phyloP scores from a whole-genome alignment of 2,329 filamentous ascomycete genomes.

The Periconia digitata region DNA sequence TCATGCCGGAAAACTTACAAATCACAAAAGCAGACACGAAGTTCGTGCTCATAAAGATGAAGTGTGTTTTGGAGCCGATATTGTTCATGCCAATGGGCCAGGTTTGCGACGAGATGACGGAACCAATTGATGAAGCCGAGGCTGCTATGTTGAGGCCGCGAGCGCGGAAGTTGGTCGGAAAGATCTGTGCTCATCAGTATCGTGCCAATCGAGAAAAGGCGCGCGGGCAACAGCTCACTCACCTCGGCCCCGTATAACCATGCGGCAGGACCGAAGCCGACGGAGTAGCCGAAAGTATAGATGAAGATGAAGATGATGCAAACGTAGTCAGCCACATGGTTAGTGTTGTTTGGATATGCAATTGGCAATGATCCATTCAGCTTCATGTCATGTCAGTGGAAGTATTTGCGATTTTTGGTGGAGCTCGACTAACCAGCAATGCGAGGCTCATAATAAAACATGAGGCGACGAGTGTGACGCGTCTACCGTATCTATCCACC shows the following conservation, averaged over 20 bases:
- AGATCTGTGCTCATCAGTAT: conserved; percentile 47
- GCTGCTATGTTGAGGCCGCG: conserved; percentile 59
- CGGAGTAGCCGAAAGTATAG: conserved; percentile 60
- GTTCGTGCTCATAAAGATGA: conserved; percentile 60
- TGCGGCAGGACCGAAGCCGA: conserved; percentile 59
- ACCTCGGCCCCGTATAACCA: conserved; percentile 65
- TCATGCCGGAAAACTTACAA: conserved; percentile 6
- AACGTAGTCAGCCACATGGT: conserved; percentile 51
- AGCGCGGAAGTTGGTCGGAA: conserved; percentile 60
- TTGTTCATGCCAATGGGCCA: conserved; percentile 58
- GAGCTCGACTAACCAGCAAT: conserved; percentile 49
- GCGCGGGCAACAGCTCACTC: too few species aligned
- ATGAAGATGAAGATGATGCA: conserved; percentile 61
- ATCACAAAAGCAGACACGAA: conserved; percentile 40
- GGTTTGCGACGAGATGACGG: conserved; percentile 56
- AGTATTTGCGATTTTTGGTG: too few species aligned
- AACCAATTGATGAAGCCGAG: conserved; percentile 57
- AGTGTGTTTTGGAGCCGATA: conserved; percentile 57
- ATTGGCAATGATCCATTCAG: conserved; percentile 58
- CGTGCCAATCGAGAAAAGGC: background rate
- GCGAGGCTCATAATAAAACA: conserved; percentile 56
- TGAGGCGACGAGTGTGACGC: conserved; percentile 53
- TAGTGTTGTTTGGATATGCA: conserved; percentile 54
- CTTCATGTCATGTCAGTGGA: conserved; percentile 33
- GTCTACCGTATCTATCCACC: conserved; percentile 57